A percentile compares a stretch with the other conserved stretches of the same genome.
These are phyloP conservation scores for Picochlorum sp. DNA, from an alignment of 139 green algal species.

Conservation along the genomic window DNA sequence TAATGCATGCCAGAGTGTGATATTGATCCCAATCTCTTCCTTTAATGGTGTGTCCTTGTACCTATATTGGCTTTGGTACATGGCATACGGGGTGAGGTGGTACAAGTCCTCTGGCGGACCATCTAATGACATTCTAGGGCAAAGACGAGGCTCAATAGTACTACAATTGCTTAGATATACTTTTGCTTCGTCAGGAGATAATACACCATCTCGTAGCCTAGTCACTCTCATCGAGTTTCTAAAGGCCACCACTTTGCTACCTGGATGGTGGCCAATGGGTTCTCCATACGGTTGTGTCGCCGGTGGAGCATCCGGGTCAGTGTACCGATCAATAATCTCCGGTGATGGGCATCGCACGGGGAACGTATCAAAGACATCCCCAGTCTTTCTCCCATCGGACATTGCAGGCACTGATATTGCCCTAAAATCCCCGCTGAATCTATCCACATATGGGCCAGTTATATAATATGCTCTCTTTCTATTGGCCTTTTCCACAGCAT, in stretches of 20 bases:
- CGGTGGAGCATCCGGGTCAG: background rate
- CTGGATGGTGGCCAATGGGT: constrained; percentile 13
- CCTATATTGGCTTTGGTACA: constrained; percentile 11
- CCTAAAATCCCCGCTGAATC: background rate
- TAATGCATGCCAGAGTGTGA: background rate
- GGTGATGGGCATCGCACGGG: background rate
- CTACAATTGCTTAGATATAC: constrained; percentile 26
- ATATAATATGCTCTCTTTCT: constrained; percentile 10
- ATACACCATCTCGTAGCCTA: constrained; percentile 24
- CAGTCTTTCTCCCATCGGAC: background rate
- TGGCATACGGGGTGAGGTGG: constrained; percentile 27
- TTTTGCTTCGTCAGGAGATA: constrained; percentile 20
- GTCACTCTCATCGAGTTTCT: constrained; percentile 23
- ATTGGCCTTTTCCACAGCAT: constrained; percentile 8
- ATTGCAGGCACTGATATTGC: background rate
- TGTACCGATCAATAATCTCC: background rate
- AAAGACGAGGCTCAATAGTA: background rate
- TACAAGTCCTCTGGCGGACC: constrained; percentile 11
- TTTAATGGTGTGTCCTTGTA: constrained; percentile 11
- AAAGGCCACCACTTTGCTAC: constrained; percentile 24
- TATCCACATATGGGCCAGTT: background rate
- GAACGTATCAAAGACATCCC: background rate
- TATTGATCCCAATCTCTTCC: background rate
- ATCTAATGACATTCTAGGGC: constrained; percentile 1
- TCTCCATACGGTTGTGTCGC: constrained; percentile 8